Evolutionary conservation across 129 eudicot species (phyloP).

Genomic region (Rutidosis leptorrhynchoides): DNA sequence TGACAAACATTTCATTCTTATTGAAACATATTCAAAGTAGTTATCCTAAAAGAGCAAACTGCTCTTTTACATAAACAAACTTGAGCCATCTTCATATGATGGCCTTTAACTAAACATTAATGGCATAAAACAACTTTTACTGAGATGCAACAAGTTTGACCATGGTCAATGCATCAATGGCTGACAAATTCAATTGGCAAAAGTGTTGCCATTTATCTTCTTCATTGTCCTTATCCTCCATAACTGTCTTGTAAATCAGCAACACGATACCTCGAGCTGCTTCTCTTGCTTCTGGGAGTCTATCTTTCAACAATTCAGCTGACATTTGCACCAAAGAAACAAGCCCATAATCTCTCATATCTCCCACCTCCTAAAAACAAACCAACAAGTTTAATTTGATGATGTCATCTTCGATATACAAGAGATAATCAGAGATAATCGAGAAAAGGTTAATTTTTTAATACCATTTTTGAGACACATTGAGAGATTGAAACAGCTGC

Average conservation of each 20-base stretch:
- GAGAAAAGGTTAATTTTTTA: not conserved
- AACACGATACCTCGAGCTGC: constrained; percentile 71
- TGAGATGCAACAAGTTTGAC: constrained; percentile 57
- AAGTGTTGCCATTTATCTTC: constrained; percentile 69
- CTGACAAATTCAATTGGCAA: constrained; percentile 78
- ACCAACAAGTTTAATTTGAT: not conserved
- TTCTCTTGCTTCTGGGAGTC: constrained; percentile 97
- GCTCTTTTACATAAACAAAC: constrained; percentile 23
- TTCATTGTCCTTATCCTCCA: constrained; percentile 41
- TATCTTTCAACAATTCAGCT: constrained; percentile 72
- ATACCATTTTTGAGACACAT: constrained; percentile 83
- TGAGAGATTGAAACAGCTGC: constrained; percentile 77
- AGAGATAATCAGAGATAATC: not conserved
- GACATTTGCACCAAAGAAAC: constrained; percentile 51
- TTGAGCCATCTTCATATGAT: constrained; percentile 27
- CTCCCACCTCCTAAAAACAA: constrained; percentile 50
- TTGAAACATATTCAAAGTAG: not conserved
- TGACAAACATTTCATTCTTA: not conserved
- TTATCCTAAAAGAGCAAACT: constrained; percentile 23
- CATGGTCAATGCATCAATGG: constrained; percentile 72
- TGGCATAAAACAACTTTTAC: constrained; percentile 3
- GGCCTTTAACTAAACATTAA: constrained; percentile 15
- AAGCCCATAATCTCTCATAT: constrained; percentile 67
- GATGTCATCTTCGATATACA: not conserved
- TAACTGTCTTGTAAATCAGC: constrained; percentile 37